Conservation (phyloP, 2,329 filamentous ascomycete genomes). For the Pleomassaria siparia region DNA sequence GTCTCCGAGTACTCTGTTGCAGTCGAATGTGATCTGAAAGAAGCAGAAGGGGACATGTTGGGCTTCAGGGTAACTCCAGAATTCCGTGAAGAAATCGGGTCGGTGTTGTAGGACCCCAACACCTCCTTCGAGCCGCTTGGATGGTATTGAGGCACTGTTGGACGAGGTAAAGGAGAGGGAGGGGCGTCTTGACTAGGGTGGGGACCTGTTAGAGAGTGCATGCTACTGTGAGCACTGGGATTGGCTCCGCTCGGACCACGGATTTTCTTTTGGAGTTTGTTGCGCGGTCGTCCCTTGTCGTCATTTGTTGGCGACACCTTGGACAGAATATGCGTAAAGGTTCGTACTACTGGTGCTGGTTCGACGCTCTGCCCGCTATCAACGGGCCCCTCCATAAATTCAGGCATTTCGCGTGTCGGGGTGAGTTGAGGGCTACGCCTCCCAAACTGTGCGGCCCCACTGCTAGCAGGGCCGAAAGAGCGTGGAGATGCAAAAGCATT, state of each 20-base stretch:
- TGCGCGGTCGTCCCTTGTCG: conserved; percentile 69
- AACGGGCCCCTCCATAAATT: conserved; percentile 35
- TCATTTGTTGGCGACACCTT: conserved; percentile 64
- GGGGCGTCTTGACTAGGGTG: conserved; percentile 23
- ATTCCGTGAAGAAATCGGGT: conserved; percentile 48
- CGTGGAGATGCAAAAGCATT: conserved; percentile 34
- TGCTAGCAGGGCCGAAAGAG: conserved; percentile 13
- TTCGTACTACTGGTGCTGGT: conserved; percentile 31
- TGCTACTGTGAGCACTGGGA: conserved; percentile 88
- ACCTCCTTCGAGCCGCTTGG: conserved; percentile 29
- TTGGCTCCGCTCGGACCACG: conserved; percentile 75
- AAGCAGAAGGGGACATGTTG: conserved; percentile 73
- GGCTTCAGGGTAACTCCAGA: conserved; percentile 60
- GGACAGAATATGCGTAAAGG: conserved; percentile 41
- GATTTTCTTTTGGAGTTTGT: conserved; percentile 85
- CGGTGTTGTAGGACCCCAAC: conserved; percentile 22
- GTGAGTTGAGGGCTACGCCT: conserved; percentile 28
- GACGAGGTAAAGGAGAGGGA: conserved; percentile 35
- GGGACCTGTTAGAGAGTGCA: conserved; percentile 65
- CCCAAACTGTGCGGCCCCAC: conserved; percentile 16
- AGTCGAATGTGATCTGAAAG: conserved; percentile 69
- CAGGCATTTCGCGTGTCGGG: conserved; percentile 34
- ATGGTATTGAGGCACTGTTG: conserved; percentile 27
- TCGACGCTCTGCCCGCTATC: conserved; percentile 29
- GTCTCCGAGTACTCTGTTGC: conserved; percentile 78